Percentiles rank a stretch among this genome's conserved stretches.
These are phyloP conservation scores for Spathaspora sp. DNA, from an alignment of 1,139 yeast genomes.

Conservation along the genomic window DNA sequence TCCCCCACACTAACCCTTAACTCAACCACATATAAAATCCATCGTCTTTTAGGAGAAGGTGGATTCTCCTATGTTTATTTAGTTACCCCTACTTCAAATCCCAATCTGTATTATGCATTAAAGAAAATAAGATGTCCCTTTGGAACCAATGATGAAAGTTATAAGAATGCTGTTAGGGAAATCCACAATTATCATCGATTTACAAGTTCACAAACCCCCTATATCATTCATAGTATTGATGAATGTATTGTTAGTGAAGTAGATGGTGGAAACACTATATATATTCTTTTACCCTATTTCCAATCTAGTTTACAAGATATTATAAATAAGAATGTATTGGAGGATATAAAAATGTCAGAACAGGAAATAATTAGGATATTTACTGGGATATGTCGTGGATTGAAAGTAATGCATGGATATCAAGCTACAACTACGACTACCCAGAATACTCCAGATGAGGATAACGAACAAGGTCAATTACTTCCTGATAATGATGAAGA, in stretches of 20 bases:
- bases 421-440: constrained; percentile 26
- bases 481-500: constrained; percentile 11
- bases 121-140: constrained; percentile 87
- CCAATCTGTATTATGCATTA: constrained; percentile 61
- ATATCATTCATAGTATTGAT: constrained; percentile 68
- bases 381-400: constrained; percentile 70
- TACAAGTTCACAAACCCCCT: constrained; percentile 51
- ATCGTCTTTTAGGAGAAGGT: constrained; percentile 80
- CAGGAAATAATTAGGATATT: constrained; percentile 60
- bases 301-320: constrained; percentile 72
- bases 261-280: constrained; percentile 79
- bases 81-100: constrained; percentile 49
- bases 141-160: constrained; percentile 68
- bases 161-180: constrained; percentile 68
- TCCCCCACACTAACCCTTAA: constrained; percentile 54
- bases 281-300: constrained; percentile 77
- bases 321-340: constrained; percentile 62
- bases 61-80: constrained; percentile 89
- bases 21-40: constrained; percentile 51
- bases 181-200: constrained; percentile 75
- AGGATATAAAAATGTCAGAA: constrained; percentile 50
- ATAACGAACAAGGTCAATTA: constrained; percentile 24
- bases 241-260: constrained; percentile 68
- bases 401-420: constrained; percentile 73
- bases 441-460: constrained; percentile 22